These are phyloP conservation scores for Aspergillus pseudoglaucus DNA, from an alignment of 2,329 filamentous ascomycete species.

Conservation along the genomic window DNA sequence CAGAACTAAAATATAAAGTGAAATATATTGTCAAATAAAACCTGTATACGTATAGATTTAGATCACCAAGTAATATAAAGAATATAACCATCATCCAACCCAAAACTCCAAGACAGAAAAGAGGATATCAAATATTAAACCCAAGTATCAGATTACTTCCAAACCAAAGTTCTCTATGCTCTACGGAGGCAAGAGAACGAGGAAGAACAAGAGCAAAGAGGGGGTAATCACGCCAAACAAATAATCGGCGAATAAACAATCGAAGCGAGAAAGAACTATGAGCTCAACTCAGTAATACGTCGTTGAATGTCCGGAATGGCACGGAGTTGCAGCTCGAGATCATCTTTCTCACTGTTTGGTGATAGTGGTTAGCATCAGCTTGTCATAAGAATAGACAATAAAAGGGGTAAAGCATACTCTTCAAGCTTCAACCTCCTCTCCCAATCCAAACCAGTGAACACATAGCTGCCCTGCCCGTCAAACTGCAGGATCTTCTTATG, in stretches of 20 bases:
- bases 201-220: too few relatives aligned
- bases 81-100: background rate
- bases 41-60: too few relatives aligned
- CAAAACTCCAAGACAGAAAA: background rate
- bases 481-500: slow-evolving; percentile 93
- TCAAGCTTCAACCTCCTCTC: slow-evolving; percentile 78
- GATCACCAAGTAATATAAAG: too few relatives aligned
- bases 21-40: too few relatives aligned
- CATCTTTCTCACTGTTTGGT: slow-evolving; percentile 68
- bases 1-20: too few relatives aligned
- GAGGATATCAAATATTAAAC: background rate
- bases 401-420: slow-evolving; percentile 52
- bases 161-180: background rate
- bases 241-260: slow-evolving; percentile 1
- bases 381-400: background rate
- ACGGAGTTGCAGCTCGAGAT: slow-evolving; percentile 76
- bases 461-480: slow-evolving; percentile 84
- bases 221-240: too few relatives aligned
- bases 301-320: slow-evolving; percentile 84
- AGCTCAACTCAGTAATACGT: slow-evolving; percentile 71
- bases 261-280: slow-evolving; percentile 12
- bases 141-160: background rate
- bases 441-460: slow-evolving; percentile 85
- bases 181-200: background rate
- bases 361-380: slow-evolving; percentile 8